Percentiles rank a stretch among this genome's conserved stretches.
Evolutionary conservation across 2,329 filamentous ascomycete species (phyloP).

Genomic region (Pyrenophora graminea): DNA sequence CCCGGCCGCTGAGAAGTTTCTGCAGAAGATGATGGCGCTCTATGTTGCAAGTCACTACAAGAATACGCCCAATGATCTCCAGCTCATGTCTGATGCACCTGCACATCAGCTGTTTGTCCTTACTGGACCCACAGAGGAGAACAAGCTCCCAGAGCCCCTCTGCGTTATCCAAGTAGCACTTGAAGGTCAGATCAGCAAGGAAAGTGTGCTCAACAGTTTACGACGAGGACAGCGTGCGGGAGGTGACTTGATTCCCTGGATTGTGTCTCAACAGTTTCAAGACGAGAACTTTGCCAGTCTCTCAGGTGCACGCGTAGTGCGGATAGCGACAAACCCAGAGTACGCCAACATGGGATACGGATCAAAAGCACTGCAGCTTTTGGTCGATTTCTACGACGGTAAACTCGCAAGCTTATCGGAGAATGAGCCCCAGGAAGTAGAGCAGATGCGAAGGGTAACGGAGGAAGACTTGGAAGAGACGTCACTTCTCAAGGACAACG

Average conservation of each 20-base stretch:
- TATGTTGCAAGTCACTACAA: slow-evolving; percentile 99
- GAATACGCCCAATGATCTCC: slow-evolving; percentile 96
- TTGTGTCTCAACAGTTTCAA: slow-evolving; percentile 97
- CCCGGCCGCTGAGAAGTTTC: slow-evolving; percentile 92
- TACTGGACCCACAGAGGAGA: slow-evolving; percentile 79
- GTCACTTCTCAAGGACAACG: slow-evolving; percentile 80
- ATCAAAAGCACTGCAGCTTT: slow-evolving; percentile 80
- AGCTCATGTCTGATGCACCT: slow-evolving; percentile 96
- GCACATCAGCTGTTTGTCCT: slow-evolving; percentile 96
- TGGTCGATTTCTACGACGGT: slow-evolving; percentile 92
- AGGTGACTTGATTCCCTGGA: slow-evolving; percentile 95
- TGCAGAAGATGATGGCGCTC: slow-evolving; percentile 97
- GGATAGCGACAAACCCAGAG: slow-evolving; percentile 95
- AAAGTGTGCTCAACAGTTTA: slow-evolving; percentile 88
- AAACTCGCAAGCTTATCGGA: slow-evolving; percentile 87
- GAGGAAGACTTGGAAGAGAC: slow-evolving; percentile 79
- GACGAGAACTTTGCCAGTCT: slow-evolving; percentile 94
- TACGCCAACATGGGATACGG: slow-evolving; percentile 94
- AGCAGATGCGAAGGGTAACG: slow-evolving; percentile 75
- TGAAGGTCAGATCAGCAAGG: slow-evolving; percentile 91
- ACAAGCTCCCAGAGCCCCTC: slow-evolving; percentile 85
- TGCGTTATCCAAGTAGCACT: slow-evolving; percentile 93
- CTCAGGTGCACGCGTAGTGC: slow-evolving; percentile 87
- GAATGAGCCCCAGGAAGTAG: slow-evolving; percentile 58
- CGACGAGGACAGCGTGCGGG: slow-evolving; percentile 86